Evolutionary conservation across 2,329 filamentous ascomycete genomes (phyloP).

Genomic region (Alternaria infectoria): DNA sequence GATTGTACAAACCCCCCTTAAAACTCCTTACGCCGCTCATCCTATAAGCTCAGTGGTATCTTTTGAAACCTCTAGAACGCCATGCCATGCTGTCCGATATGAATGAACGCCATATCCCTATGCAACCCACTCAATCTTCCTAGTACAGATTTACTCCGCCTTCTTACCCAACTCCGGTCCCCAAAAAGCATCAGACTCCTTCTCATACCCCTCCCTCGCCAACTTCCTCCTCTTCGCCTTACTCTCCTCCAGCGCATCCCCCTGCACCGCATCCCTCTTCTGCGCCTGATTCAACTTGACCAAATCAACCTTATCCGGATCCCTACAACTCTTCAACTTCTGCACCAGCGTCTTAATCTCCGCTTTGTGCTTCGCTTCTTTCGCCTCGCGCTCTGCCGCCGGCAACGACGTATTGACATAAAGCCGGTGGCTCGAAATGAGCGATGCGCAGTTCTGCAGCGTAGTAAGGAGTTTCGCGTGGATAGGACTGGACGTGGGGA

Average conservation of each 20-base stretch:
- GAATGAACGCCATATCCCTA: not conserved
- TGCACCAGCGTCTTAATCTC: constrained; percentile 59
- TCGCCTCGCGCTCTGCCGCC: constrained; percentile 37
- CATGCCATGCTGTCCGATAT: not conserved
- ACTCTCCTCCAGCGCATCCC: constrained; percentile 47
- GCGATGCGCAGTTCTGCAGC: constrained; percentile 47
- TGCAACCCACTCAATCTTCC: not conserved
- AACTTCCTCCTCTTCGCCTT: constrained; percentile 54
- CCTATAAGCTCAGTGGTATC: not conserved
- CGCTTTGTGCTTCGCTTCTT: constrained; percentile 57
- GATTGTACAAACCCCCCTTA: not conserved
- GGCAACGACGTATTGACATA: constrained; percentile 22
- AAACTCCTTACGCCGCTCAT: not conserved
- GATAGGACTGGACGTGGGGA: constrained; percentile 39
- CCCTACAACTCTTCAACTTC: constrained; percentile 75
- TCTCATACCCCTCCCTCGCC: constrained; percentile 52
- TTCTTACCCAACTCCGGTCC: constrained; percentile 42
- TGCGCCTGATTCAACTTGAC: constrained; percentile 71
- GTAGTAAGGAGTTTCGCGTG: constrained; percentile 47
- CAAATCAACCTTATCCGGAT: constrained; percentile 75
- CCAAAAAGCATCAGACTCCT: constrained; percentile 56
- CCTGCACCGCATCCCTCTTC: constrained; percentile 51
- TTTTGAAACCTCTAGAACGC: not conserved
- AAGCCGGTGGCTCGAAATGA: constrained; percentile 45
- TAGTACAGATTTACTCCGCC: not conserved